Percentiles rank a stretch among this genome's conserved stretches.
phyloP scores from a whole-genome alignment of 257 asterid genomes.

The Dorcoceras hygrometricum region DNA sequence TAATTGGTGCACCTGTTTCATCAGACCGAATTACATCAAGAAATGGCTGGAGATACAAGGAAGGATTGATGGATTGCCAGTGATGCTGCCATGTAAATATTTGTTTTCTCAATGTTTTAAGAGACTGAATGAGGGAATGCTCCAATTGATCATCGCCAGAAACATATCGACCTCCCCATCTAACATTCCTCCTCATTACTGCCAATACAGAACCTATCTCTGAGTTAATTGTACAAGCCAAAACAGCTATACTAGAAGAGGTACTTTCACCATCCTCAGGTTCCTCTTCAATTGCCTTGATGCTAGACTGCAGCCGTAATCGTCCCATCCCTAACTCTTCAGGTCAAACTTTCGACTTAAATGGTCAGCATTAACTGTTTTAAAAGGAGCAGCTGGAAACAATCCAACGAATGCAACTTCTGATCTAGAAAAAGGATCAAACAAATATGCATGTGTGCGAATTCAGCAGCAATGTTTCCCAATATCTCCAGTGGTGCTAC shows the following conservation, averaged over 20 bases:
- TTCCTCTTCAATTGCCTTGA: conserved; percentile 90
- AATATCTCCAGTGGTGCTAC: conserved; percentile 65
- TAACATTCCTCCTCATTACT: conserved; percentile 94
- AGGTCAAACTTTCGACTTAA: conserved; percentile 27
- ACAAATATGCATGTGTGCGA: conserved; percentile 18
- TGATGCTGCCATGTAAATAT: conserved; percentile 79
- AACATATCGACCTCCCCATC: conserved; percentile 98
- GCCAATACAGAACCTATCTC: conserved; percentile 96
- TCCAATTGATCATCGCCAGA: conserved; percentile 96
- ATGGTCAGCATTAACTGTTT: conserved; percentile 24
- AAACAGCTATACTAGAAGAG: conserved; percentile 58
- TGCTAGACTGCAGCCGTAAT: conserved; percentile 70
- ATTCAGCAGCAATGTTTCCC: conserved; percentile 46
- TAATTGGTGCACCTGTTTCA: conserved; percentile 95
- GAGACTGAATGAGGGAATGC: conserved; percentile 87
- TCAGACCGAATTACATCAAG: conserved; percentile 89
- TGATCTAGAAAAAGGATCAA: conserved; percentile 26
- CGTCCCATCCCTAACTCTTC: conserved; percentile 63
- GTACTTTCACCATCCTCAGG: conserved; percentile 79
- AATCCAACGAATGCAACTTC: conserved; percentile 26
- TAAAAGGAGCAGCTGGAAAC: conserved; percentile 24
- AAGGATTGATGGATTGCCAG: conserved; percentile 76
- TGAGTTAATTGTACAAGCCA: conserved; percentile 80
- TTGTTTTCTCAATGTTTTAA: conserved; percentile 74
- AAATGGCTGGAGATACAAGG: conserved; percentile 91